Base-by-base conservation (phyloP, 1,139 yeast species). In the Protomyces pachydermus region DNA sequence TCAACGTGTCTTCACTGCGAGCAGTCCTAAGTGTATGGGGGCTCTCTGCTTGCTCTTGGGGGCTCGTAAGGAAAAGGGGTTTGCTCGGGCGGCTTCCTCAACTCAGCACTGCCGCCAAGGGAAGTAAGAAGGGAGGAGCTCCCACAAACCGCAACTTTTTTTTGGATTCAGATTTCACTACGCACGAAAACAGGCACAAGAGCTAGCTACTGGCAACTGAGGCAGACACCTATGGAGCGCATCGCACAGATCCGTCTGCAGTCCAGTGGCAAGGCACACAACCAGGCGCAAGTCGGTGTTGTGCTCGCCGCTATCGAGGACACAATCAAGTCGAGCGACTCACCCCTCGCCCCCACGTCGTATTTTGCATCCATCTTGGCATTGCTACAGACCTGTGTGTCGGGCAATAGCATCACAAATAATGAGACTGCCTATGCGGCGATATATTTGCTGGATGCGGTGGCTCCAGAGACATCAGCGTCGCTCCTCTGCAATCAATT, bases 221-320 rank as follows among this genome's bases (percentile, higher is more conserved):
- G 32, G 32, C 32, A 28, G 32, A 28, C 8, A 20, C 12, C 48
- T 20, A 37, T 66, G 45, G 67, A 66, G 32, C 53, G 62, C 34
- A 34, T 65, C 52, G 64, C 65, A 14, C 62, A 56, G 16, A 65
- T 67, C 37, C 53, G 67, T n/a, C 48, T 51, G 12, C 68, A 67
- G 38, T 39, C 56, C 34, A 23, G 61, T 5, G 65, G 67, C 35
- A 62, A 56, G 50, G 37, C 53, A 16, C 67, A 56, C 12, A 65
- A 66, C 34, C 68, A 67, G 42, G 65, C 63, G 28, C 68, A 74
- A 73, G 75, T 84, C 65, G 86, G 89, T 6, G 73, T 90, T 52
- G 86, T 91, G 67, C 80, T 93, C 62, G 82, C 87, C 20, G 96
- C 97, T 2, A 93, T 93, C 56, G 98, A 93, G 74, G 97, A 90